Percentiles rank a stretch among this genome's conserved stretches.
Evolutionary conservation across 2,329 filamentous ascomycete genomes (phyloP).

Genomic region (Thelonectria olida): DNA sequence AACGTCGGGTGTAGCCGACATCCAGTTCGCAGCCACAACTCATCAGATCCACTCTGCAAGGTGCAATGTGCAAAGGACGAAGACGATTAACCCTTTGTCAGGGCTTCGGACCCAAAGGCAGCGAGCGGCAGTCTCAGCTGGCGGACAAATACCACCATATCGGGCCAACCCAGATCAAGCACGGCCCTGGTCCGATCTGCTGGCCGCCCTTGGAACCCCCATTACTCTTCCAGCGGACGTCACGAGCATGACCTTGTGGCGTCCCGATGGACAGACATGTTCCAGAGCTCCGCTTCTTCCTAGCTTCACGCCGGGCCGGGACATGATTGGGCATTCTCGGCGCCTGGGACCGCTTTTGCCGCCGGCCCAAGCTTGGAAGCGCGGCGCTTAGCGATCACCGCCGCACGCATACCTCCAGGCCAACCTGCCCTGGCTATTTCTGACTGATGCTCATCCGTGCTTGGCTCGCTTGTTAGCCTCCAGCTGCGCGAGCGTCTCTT

Average conservation of each 20-base stretch:
- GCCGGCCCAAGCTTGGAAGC: neutral
- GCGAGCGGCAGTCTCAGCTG: neutral
- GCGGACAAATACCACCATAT: neutral
- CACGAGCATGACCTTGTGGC: conserved; percentile 3
- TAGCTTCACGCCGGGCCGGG: neutral
- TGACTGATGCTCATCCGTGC: neutral
- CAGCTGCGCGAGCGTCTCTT: neutral
- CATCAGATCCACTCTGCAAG: conserved; percentile 7
- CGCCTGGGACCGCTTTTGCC: conserved; percentile 7
- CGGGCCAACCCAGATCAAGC: neutral
- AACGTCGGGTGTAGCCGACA: conserved; percentile 14
- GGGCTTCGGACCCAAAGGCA: neutral
- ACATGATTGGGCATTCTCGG: conserved; percentile 9
- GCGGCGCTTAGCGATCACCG: conserved; percentile 15
- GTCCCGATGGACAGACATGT: conserved; percentile 5
- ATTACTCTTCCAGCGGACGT: neutral
- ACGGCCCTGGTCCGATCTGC: neutral
- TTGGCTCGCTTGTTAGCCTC: neutral
- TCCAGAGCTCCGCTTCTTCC: neutral
- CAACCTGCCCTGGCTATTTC: neutral
- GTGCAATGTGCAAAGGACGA: neutral
- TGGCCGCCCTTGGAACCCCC: conserved; percentile 6
- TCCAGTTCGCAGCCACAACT: conserved; percentile 9
- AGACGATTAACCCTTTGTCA: no score
- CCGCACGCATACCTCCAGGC: neutral